phyloP scores from a whole-genome alignment of 495 filamentous ascomycete species.

The Geopyxis carbonaria region DNA sequence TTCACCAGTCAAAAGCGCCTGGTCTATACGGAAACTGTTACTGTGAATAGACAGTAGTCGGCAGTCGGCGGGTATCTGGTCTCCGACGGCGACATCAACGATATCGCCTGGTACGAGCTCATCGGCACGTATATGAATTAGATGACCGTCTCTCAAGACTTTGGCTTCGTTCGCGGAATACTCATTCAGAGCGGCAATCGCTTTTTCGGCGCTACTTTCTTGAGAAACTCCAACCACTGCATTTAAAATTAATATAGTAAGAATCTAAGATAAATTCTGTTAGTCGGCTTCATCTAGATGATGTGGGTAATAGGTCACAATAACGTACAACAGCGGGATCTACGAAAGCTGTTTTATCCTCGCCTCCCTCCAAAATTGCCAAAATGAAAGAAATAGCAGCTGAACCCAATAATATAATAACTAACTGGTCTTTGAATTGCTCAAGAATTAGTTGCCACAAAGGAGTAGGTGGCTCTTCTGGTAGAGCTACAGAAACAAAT shows the following conservation, averaged over 20 bases:
- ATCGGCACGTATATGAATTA: conserved; percentile 72
- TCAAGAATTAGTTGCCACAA: conserved; percentile 92
- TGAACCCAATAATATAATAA: conserved; percentile 84
- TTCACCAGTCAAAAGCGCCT: conserved; percentile 94
- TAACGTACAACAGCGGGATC: conserved; percentile 76
- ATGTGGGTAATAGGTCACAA: conserved; percentile 8
- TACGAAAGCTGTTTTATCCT: conserved; percentile 95
- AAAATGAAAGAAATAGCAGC: conserved; percentile 89
- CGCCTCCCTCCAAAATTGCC: conserved; percentile 81
- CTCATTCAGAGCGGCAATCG: conserved; percentile 95
- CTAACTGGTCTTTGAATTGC: conserved; percentile 98
- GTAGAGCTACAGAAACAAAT: conserved; percentile 45
- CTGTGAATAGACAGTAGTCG: conserved; percentile 78
- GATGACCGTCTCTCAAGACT: conserved; percentile 60
- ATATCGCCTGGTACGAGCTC: conserved; percentile 94
- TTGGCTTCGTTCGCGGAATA: conserved; percentile 98
- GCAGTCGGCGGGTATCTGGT: conserved; percentile 94
- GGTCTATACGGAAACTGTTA: conserved; percentile 91
- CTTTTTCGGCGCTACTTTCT: conserved; percentile 96
- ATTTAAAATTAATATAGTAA: conserved; percentile 94
- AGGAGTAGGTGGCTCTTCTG: conserved; percentile 93
- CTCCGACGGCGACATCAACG: conserved; percentile 73
- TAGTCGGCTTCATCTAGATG: neutral
- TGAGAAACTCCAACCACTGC: conserved; percentile 94
- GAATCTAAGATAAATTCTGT: conserved; percentile 52